Conservation (phyloP, 164 flowering plant species). For the Echeveria elegans region DNA sequence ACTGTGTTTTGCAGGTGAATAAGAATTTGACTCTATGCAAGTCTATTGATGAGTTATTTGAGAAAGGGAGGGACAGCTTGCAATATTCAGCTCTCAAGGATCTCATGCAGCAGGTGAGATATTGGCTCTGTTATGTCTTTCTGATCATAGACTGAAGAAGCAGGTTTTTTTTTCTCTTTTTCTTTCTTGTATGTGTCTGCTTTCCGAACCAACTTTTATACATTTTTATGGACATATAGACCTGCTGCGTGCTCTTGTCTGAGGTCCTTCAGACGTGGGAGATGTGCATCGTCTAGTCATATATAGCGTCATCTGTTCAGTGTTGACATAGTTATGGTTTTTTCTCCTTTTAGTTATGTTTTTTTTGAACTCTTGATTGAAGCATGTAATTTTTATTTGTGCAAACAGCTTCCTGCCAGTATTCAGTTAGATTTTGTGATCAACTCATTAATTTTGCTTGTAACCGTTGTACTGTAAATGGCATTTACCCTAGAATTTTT, state of each 20-base stretch:
- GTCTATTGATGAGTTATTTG: conserved; percentile 55
- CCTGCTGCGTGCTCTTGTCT: not conserved
- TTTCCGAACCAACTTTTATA: not conserved
- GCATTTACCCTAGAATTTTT: not conserved
- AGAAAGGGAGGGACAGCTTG: conserved; percentile 46
- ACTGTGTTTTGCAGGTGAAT: conserved; percentile 42
- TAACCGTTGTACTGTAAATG: not conserved
- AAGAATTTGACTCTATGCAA: conserved; percentile 40
- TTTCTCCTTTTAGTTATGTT: not conserved
- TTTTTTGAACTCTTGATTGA: not conserved
- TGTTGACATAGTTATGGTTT: not conserved
- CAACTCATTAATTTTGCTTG: not conserved
- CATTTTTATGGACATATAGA: not conserved
- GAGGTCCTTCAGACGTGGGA: not conserved
- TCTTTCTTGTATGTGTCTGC: not conserved
- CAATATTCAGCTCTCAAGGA: conserved; percentile 38
- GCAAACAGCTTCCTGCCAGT: not conserved
- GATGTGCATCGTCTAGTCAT: not conserved
- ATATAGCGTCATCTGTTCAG: not conserved
- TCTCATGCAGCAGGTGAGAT: conserved; percentile 57
- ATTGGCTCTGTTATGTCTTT: not conserved
- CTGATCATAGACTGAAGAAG: not conserved
- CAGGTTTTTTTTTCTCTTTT: not conserved
- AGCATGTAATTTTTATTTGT: not conserved
- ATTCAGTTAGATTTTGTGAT: not conserved